These are phyloP conservation scores for Phytophthora colocasiae DNA, from an alignment of 352 stramenopile species.

Conservation along the genomic window DNA sequence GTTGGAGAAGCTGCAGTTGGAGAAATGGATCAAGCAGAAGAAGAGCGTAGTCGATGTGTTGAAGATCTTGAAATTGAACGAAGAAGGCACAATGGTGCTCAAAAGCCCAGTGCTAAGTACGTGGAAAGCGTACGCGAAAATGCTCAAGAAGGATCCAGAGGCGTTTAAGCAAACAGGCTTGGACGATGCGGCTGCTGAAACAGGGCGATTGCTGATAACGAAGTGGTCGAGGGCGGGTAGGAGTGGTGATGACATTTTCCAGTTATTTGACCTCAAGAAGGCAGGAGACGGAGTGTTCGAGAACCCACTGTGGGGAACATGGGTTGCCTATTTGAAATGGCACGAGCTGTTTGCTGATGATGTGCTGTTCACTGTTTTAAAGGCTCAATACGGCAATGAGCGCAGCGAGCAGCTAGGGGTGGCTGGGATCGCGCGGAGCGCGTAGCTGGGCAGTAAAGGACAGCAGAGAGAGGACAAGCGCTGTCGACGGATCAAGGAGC, in stretches of 20 bases:
- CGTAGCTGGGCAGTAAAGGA: no score
- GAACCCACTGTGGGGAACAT: background rate
- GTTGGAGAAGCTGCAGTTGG: conserved; percentile 1
- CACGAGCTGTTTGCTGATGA: background rate
- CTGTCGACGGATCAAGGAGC: no score
- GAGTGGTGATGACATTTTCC: conserved; percentile 7
- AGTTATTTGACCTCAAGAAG: background rate
- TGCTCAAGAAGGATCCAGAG: conserved; percentile 4
- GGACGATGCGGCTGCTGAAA: background rate
- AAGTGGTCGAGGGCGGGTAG: conserved; percentile 2
- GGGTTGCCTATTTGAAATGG: background rate
- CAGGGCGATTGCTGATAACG: background rate
- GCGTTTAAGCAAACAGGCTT: background rate
- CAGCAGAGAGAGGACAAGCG: no score
- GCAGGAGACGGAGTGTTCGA: background rate
- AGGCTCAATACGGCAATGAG: background rate
- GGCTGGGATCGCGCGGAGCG: no score
- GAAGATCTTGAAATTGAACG: conserved; percentile 9
- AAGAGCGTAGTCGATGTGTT: background rate
- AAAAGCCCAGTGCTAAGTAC: conserved; percentile 8
- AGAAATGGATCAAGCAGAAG: background rate
- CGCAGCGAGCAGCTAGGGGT: no score
- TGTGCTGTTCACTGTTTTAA: background rate
- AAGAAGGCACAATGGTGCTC: background rate
- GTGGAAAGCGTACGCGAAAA: conserved; percentile 6